A percentile compares a stretch with the other conserved stretches of the same genome.
phyloP scores from a whole-genome alignment of 2,329 filamentous ascomycete species.

The Fusarium foetens region DNA sequence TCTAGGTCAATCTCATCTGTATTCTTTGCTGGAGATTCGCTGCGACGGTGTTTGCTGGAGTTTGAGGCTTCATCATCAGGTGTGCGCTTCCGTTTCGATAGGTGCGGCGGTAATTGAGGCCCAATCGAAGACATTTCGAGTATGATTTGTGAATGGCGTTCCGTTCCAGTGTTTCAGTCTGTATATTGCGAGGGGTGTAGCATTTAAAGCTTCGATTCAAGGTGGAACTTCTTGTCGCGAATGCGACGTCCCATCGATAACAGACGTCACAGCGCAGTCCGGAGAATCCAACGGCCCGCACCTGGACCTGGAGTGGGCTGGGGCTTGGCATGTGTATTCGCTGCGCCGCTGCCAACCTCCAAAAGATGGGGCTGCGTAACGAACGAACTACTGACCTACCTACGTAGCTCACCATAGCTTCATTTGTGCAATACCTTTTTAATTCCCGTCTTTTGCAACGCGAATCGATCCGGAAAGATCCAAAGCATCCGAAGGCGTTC shows the following conservation, averaged over 20 bases:
- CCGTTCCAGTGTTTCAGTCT: constrained; percentile 8
- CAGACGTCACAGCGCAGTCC: constrained; percentile 43
- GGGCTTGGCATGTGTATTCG: constrained; percentile 19
- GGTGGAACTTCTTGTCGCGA: constrained; percentile 27
- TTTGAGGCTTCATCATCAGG: constrained; percentile 49
- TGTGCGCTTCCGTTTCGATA: constrained; percentile 70
- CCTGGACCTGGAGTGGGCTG: neutral
- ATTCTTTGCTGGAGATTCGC: constrained; percentile 51
- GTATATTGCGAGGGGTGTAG: constrained; percentile 19
- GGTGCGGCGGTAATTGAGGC: constrained; percentile 74
- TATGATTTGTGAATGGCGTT: neutral
- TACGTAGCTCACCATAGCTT: constrained; percentile 42
- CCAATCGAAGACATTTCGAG: constrained; percentile 73
- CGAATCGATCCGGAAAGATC: neutral
- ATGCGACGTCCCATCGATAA: constrained; percentile 25
- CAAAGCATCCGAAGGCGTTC: neutral
- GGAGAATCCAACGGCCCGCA: constrained; percentile 46
- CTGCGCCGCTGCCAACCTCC: constrained; percentile 39
- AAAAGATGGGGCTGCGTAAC: constrained; percentile 39
- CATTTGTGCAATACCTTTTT: constrained; percentile 31
- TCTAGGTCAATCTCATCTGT: constrained; percentile 60
- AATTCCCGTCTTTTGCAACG: constrained; percentile 11
- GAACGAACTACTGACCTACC: constrained; percentile 32
- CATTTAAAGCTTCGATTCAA: constrained; percentile 27
- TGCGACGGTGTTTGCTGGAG: constrained; percentile 56